Evolutionary conservation across 352 stramenopile species (phyloP).

Genomic region (Halophytophthora batemanensis): DNA sequence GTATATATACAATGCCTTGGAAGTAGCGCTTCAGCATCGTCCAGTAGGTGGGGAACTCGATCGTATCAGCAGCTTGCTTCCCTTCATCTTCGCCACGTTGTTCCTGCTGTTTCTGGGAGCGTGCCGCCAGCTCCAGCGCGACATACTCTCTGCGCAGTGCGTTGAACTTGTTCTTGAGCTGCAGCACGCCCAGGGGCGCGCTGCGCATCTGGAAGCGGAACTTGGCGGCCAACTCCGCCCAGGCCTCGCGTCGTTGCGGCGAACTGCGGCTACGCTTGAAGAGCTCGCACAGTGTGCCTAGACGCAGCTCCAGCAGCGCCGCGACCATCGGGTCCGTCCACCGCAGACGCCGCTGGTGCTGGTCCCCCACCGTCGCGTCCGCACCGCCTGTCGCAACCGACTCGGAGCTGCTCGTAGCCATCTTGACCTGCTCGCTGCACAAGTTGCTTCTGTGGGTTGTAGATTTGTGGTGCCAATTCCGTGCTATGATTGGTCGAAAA

Average conservation of each 20-base stretch:
- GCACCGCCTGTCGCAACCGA: too few species aligned
- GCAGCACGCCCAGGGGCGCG: not conserved
- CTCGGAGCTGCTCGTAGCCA: too few species aligned
- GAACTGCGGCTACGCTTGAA: not conserved
- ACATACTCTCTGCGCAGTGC: not conserved
- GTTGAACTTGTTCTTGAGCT: constrained; percentile 3
- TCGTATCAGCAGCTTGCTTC: not conserved
- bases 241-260: not conserved
- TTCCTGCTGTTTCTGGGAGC: too few species aligned
- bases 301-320: not conserved
- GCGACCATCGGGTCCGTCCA: not conserved
- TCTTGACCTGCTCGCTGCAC: too few species aligned
- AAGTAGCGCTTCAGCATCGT: not conserved
- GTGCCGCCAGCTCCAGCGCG: not conserved
- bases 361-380: too few species aligned
- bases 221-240: not conserved
- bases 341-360: not conserved
- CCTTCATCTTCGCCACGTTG: not conserved
- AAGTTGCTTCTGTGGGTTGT: too few species aligned
- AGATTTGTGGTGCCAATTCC: too few species aligned
- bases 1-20: not conserved
- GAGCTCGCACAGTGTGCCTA: not conserved
- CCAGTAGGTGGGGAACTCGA: not conserved
- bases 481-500: too few species aligned
- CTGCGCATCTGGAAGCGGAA: not conserved